Evolutionary conservation across 2,329 filamentous ascomycete genomes (phyloP).

Genomic region (Torrubiella hemipterigena): DNA sequence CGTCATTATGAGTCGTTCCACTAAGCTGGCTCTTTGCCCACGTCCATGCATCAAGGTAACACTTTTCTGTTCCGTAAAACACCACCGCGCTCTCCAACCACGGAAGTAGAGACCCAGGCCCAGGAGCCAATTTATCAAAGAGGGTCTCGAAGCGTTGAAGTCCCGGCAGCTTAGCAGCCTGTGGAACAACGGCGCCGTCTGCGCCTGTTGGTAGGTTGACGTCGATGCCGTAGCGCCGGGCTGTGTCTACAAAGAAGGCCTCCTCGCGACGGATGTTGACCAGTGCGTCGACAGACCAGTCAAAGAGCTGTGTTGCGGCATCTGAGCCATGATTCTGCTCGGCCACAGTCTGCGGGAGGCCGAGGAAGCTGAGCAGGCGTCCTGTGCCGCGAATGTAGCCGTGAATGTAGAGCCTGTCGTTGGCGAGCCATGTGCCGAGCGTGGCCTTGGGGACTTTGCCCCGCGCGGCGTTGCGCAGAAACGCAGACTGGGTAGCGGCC

Average conservation of each 20-base stretch:
- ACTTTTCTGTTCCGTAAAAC: slow-evolving; percentile 66
- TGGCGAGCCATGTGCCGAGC: slow-evolving; percentile 56
- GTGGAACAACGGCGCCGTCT: slow-evolving; percentile 12
- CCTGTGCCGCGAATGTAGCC: slow-evolving; percentile 58
- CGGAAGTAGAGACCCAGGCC: slow-evolving; percentile 24
- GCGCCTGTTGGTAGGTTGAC: slow-evolving; percentile 22
- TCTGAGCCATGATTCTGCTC: slow-evolving; percentile 11
- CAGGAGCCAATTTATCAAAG: slow-evolving; percentile 40
- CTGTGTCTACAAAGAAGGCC: slow-evolving; percentile 54
- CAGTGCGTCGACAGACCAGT: slow-evolving; percentile 51
- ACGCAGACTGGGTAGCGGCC: slow-evolving; percentile 51
- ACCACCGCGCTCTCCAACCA: slow-evolving; percentile 57
- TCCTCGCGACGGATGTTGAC: slow-evolving; percentile 57
- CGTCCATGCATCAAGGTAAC: slow-evolving; percentile 48
- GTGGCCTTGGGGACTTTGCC: slow-evolving; percentile 44
- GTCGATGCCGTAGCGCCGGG: slow-evolving; percentile 44
- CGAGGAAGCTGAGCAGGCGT: slow-evolving; percentile 48
- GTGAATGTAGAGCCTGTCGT: slow-evolving; percentile 61
- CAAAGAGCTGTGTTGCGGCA: slow-evolving; percentile 43
- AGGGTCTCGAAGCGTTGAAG: slow-evolving; percentile 30
- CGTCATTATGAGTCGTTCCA: slow-evolving; percentile 25
- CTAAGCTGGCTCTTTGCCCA: slow-evolving; percentile 29
- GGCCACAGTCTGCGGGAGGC: slow-evolving; percentile 29
- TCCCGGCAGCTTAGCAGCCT: slow-evolving; percentile 24
- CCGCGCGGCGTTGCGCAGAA: slow-evolving; percentile 52